A percentile compares a stretch with the other conserved stretches of the same genome.
Evolutionary conservation across 192 early-diverging fungal species (phyloP).

Genomic region (Glomus cerebriforme): DNA sequence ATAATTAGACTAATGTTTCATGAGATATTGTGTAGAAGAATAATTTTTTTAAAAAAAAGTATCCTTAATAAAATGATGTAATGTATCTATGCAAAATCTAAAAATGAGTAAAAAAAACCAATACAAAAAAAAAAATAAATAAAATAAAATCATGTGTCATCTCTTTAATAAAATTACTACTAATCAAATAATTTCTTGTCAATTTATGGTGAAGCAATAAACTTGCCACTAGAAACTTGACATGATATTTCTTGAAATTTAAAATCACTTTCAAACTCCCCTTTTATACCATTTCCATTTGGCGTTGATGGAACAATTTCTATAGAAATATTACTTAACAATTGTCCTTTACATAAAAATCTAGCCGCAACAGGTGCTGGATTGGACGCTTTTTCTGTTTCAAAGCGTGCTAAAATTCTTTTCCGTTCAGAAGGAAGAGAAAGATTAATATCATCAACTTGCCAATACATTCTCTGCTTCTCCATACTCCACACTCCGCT

Average conservation of each 20-base stretch:
- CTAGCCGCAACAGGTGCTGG: constrained; percentile 17
- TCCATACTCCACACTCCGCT: constrained; percentile 52
- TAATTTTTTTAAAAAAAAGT: no score
- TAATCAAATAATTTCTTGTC: no score
- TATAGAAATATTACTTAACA: constrained; percentile 27
- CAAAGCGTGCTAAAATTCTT: constrained; percentile 25
- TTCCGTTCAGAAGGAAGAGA: constrained; percentile 3
- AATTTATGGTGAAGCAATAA: constrained; percentile 8
- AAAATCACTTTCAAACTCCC: background rate
- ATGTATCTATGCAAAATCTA: no score
- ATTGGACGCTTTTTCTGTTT: constrained; percentile 2
- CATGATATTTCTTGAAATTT: constrained; percentile 1
- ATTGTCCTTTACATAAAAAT: constrained; percentile 31
- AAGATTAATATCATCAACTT: constrained; percentile 39
- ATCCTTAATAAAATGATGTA: no score
- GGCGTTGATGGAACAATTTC: background rate
- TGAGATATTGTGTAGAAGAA: no score
- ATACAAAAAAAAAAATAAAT: no score
- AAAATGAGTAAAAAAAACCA: no score
- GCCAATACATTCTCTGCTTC: constrained; percentile 55
- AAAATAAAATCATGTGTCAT: no score
- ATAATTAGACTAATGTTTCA: no score
- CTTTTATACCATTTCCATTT: background rate
- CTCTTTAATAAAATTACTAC: no score
- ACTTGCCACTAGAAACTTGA: constrained; percentile 18